Evolutionary conservation across 1,139 yeast species (phyloP).

Genomic region (Geotrichum australiense): DNA sequence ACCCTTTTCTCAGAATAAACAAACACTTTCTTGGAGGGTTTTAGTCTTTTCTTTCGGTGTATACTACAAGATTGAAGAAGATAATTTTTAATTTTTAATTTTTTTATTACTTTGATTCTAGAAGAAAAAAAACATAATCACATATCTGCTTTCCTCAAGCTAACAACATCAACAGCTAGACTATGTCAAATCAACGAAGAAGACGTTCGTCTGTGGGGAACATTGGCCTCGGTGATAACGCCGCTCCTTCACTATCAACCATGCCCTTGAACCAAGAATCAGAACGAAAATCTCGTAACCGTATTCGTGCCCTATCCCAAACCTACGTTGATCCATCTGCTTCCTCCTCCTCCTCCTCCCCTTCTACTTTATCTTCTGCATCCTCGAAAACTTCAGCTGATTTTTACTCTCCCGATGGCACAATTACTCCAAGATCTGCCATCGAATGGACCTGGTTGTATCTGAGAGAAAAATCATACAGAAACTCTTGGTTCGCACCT

Average conservation of each 20-base stretch:
- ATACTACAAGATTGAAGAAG: too few relatives aligned
- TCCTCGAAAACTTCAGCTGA: background rate
- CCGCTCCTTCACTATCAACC: slow-evolving; percentile 35
- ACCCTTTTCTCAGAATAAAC: too few relatives aligned
- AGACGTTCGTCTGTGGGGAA: slow-evolving; percentile 34
- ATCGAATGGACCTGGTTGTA: slow-evolving; percentile 44
- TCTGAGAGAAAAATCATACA: slow-evolving; percentile 53
- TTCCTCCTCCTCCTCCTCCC: too few relatives aligned
- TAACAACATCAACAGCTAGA: too few relatives aligned
- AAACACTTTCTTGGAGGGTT: too few relatives aligned
- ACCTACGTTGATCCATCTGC: slow-evolving; percentile 32
- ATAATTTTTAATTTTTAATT: too few relatives aligned
- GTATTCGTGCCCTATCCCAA: slow-evolving; percentile 33
- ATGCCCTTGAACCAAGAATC: slow-evolving; percentile 31
- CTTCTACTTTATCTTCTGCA: background rate
- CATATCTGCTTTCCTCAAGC: too few relatives aligned
- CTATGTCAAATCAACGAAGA: too few relatives aligned
- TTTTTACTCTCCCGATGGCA: background rate
- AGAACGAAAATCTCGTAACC: slow-evolving; percentile 30
- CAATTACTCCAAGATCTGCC: background rate
- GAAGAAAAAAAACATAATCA: too few relatives aligned
- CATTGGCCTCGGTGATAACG: slow-evolving; percentile 37
- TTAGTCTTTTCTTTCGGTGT: too few relatives aligned
- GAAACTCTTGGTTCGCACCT: slow-evolving; percentile 80
- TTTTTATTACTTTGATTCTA: too few relatives aligned